Base-by-base conservation (phyloP, 1,139 yeast genomes). In the Debaryomycetaceae sp. region DNA sequence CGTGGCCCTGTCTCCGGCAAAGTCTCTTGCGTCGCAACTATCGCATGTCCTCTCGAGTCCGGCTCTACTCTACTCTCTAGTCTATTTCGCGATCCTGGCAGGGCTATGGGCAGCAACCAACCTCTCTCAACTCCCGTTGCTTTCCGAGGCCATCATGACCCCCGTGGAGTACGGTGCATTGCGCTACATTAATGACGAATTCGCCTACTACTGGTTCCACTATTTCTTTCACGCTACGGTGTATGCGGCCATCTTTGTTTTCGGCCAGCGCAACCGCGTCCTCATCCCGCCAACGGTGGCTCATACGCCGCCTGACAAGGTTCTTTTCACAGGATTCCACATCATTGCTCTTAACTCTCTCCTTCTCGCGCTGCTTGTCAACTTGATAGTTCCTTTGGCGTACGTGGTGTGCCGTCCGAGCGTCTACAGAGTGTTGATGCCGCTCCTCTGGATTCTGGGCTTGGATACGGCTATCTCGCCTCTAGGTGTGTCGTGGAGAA, bases 111-210 rank as follows among this genome's bases (percentile, higher is more conserved):
- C 47, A 33, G 40, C 37, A 36, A 45, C 59, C 36, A 60, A 44
- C 36, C 36, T 55, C 13, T 43, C 44, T 26, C 64, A 53, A 35
- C 45, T 53, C 25, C 49, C 56, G 11, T 43, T 53, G 23, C 30
- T 29, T 28, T 6, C 22, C 15, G 48, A 58, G 24, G 62, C 54
- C 36, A 58, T 53, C 36, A 39, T 51, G 41, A 36, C 66, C 51
- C 44, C 71, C 41, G 53, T 68, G 47, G 58, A 73, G 58, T 65
- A 60, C 39, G 53, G 65, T 30, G 68, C 68, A 30, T 63, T 61
- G 33, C 77, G 81, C 1, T 60, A 67, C 30, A 47, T 77, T 30
- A 80, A 77, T 43, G 90, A 79, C 44, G 62, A 67, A 33, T 73
- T 69, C 57, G 63, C 77, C 4, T 77, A 62, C 43, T 65, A 57